Evolutionary conservation across 2,329 filamentous ascomycete species (phyloP).

Genomic region (Ophiostoma sp.): DNA sequence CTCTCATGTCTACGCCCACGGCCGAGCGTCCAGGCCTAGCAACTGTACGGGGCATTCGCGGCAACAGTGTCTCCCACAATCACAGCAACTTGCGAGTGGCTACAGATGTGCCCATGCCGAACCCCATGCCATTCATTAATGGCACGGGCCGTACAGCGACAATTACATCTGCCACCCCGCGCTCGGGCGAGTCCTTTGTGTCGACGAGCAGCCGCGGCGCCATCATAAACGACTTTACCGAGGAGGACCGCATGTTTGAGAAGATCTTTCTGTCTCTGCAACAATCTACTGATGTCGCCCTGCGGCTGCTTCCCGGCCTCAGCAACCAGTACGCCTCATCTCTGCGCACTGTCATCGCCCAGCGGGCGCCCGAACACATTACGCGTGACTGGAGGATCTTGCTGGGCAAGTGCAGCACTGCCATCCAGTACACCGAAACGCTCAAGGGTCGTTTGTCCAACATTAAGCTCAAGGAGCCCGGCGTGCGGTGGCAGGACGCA

Average conservation of each 20-base stretch:
- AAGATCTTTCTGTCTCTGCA: slow-evolving; percentile 73
- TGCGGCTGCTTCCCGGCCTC: slow-evolving; percentile 65
- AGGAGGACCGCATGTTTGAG: slow-evolving; percentile 78
- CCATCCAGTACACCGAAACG: slow-evolving; percentile 67
- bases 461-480: slow-evolving; percentile 81
- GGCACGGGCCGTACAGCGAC: slow-evolving; percentile 48
- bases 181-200: slow-evolving; percentile 75
- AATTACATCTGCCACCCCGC: slow-evolving; percentile 61
- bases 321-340: slow-evolving; percentile 61
- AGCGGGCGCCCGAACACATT: slow-evolving; percentile 54
- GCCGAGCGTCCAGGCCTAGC: slow-evolving; percentile 42
- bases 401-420: slow-evolving; percentile 63
- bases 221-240: slow-evolving; percentile 57
- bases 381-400: slow-evolving; percentile 64
- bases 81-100: slow-evolving; percentile 53
- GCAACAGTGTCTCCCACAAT: slow-evolving; percentile 40
- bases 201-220: slow-evolving; percentile 49
- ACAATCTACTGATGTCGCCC: slow-evolving; percentile 66
- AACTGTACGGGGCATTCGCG: slow-evolving; percentile 37
- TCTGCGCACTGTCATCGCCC: slow-evolving; percentile 58
- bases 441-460: slow-evolving; percentile 67
- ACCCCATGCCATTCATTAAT: slow-evolving; percentile 42
- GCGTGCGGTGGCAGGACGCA: slow-evolving; percentile 56
- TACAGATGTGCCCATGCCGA: slow-evolving; percentile 46
- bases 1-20: slow-evolving; percentile 43